phyloP scores from a whole-genome alignment of 2,329 filamentous ascomycete species.

The Fusarium sp. region DNA sequence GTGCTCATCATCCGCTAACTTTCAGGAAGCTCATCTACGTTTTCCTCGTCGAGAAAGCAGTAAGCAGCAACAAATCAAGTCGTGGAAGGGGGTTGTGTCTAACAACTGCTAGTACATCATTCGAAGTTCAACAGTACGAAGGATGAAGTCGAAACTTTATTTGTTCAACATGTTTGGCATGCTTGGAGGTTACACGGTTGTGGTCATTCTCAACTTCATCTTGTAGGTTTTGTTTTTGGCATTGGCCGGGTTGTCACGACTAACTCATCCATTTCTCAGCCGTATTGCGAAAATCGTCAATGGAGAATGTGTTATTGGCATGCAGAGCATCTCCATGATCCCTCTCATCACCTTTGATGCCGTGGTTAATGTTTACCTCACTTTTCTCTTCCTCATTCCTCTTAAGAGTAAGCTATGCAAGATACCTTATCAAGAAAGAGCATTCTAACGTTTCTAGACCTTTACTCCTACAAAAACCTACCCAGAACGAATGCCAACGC shows the following conservation, averaged over 20 bases:
- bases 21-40: conserved; percentile 66
- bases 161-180: conserved; percentile 72
- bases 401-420: conserved; percentile 59
- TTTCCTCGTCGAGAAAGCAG: conserved; percentile 73
- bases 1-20: neutral
- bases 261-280: conserved; percentile 47
- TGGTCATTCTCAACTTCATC: conserved; percentile 70
- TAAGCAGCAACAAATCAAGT: conserved; percentile 47
- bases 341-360: conserved; percentile 72
- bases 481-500: conserved; percentile 54
- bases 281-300: conserved; percentile 68
- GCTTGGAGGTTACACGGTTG: conserved; percentile 57
- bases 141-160: conserved; percentile 69
- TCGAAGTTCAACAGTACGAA: conserved; percentile 61
- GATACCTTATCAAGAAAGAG: too few relatives aligned
- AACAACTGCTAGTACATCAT: conserved; percentile 63
- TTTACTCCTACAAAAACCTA: conserved; percentile 66
- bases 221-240: conserved; percentile 58
- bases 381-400: conserved; percentile 71
- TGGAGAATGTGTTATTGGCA: conserved; percentile 71
- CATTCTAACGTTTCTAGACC: conserved; percentile 50
- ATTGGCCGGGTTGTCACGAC: neutral
- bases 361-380: conserved; percentile 72
- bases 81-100: neutral
- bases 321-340: conserved; percentile 68